phyloP scores from a whole-genome alignment of 768 basidiomycete species.

The Termitomyces sp. region DNA sequence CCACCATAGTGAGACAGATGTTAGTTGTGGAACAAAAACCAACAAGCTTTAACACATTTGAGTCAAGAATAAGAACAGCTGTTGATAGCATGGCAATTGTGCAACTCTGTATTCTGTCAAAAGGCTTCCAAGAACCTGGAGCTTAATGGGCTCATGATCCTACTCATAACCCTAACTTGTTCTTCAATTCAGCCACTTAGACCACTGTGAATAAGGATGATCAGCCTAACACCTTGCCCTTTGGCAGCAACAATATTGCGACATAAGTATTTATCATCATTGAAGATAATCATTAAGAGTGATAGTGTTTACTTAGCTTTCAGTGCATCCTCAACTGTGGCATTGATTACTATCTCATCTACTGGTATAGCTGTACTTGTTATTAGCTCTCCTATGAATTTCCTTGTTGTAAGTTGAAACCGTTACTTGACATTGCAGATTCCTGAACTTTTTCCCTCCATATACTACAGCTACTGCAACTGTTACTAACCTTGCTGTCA shows the following conservation, averaged over 20 bases:
- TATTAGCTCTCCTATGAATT: conserved; percentile 12
- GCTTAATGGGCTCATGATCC: conserved; percentile 49
- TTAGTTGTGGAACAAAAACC: not conserved
- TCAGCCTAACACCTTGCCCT: conserved; percentile 46
- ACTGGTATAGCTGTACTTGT: not conserved
- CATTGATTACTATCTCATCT: not conserved
- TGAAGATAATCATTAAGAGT: conserved; percentile 4
- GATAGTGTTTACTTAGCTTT: conserved; percentile 11
- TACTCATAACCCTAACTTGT: conserved; percentile 47
- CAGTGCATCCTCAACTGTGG: conserved; percentile 9
- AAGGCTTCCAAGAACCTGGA: conserved; percentile 47
- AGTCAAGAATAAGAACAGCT: not conserved
- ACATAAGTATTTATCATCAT: conserved; percentile 13
- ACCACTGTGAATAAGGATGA: conserved; percentile 41
- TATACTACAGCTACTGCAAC: no score
- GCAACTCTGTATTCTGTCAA: conserved; percentile 59
- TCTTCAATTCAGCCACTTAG: conserved; percentile 42
- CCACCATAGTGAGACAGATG: no score
- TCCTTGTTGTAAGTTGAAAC: not conserved
- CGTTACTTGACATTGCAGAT: no score
- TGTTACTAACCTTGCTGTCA: no score
- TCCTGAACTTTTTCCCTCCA: no score
- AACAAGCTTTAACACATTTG: not conserved
- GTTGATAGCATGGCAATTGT: conserved; percentile 13
- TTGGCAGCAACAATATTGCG: conserved; percentile 27